These are phyloP conservation scores for Erysimum pusillum DNA, from an alignment of 441 rosid genomes.

Conservation along the genomic window DNA sequence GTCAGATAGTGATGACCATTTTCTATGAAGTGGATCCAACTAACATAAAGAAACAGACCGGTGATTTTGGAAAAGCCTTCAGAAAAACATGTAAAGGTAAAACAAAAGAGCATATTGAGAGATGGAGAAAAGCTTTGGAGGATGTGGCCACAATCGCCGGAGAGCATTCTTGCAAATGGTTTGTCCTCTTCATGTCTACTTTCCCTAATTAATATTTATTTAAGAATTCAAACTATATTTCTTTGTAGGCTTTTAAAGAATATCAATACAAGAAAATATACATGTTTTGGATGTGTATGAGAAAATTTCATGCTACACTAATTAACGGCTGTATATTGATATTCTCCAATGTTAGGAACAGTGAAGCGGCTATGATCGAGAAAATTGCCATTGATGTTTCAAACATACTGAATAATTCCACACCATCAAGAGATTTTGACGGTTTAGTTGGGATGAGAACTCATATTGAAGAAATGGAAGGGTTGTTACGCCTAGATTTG, in stretches of 20 bases:
- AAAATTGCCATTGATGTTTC: conserved; percentile 2
- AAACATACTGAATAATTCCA: not conserved
- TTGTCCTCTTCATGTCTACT: not conserved
- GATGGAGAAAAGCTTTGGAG: not conserved
- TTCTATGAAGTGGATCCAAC: not conserved
- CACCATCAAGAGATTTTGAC: not conserved
- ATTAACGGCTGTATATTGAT: not conserved
- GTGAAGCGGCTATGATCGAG: not conserved
- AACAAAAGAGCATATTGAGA: not conserved
- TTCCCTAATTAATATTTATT: not conserved
- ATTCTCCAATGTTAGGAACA: not conserved
- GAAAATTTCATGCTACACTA: not conserved
- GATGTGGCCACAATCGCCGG: not conserved
- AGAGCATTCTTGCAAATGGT: not conserved
- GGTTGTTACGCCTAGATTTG: not conserved
- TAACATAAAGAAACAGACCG: not conserved
- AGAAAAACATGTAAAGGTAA: not conserved
- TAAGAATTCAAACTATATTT: no score
- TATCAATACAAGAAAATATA: not conserved
- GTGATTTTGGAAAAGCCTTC: not conserved
- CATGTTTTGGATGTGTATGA: not conserved
- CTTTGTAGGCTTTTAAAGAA: not conserved
- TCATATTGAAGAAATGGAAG: not conserved
- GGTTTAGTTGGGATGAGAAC: not conserved
- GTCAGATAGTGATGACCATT: not conserved